These are phyloP conservation scores for Boletus sp. DNA, from an alignment of 1,284 basidiomycete species.

Conservation along the genomic window DNA sequence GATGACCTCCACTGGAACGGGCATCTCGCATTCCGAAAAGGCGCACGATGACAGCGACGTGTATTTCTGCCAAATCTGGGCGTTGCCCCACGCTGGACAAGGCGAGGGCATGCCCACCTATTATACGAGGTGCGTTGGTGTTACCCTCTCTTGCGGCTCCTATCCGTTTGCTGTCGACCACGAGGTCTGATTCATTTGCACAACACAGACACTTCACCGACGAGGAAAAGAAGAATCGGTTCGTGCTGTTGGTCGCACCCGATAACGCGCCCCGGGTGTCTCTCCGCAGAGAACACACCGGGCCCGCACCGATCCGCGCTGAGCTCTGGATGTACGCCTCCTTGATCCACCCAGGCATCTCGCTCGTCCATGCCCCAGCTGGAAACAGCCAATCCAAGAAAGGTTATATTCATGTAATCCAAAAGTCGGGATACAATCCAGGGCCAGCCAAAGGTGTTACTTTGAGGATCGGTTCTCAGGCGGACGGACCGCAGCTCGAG, in stretches of 20 bases:
- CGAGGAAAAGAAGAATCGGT: slow-evolving; percentile 76
- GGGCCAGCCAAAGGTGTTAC: slow-evolving; percentile 51
- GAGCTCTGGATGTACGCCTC: slow-evolving; percentile 67
- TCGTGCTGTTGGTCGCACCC: slow-evolving; percentile 75
- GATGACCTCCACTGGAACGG: slow-evolving; percentile 88
- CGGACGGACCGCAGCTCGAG: slow-evolving; percentile 39
- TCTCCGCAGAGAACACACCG: slow-evolving; percentile 63
- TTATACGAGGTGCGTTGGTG: slow-evolving; percentile 62
- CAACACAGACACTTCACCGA: slow-evolving; percentile 74
- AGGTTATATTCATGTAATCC: slow-evolving; percentile 73
- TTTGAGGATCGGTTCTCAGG: slow-evolving; percentile 50
- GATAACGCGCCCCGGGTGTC: slow-evolving; percentile 56
- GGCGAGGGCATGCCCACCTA: slow-evolving; percentile 69
- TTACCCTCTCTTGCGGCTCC: neutral
- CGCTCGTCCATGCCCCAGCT: slow-evolving; percentile 54
- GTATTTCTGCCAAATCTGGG: slow-evolving; percentile 93
- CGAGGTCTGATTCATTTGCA: neutral
- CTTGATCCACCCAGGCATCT: slow-evolving; percentile 58
- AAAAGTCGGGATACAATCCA: slow-evolving; percentile 76
- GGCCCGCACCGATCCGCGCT: slow-evolving; percentile 76
- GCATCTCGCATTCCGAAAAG: slow-evolving; percentile 85
- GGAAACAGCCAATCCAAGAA: slow-evolving; percentile 44
- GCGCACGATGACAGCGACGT: slow-evolving; percentile 60
- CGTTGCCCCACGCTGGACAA: slow-evolving; percentile 57
- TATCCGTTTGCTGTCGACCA: neutral